phyloP scores from a whole-genome alignment of 2,329 filamentous ascomycete genomes.

The Xylaria sp. region DNA sequence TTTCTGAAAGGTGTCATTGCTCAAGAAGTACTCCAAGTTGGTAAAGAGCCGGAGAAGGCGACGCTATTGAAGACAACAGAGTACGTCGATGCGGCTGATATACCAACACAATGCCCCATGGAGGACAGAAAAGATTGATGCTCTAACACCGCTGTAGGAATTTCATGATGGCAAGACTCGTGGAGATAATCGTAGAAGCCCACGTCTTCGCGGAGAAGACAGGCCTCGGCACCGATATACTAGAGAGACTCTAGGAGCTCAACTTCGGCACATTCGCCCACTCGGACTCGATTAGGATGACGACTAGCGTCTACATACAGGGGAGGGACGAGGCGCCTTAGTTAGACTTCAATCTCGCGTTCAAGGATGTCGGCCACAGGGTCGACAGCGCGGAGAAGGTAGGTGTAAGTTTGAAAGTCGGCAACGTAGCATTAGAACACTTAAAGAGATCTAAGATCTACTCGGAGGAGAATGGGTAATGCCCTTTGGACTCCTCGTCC shows the following conservation, averaged over 20 bases:
- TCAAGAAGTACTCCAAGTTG: conserved; percentile 50
- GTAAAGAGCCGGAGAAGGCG: conserved; percentile 50
- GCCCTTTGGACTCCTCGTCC: conserved; percentile 55
- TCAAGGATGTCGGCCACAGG: conserved; percentile 59
- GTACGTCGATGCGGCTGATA: conserved; percentile 34
- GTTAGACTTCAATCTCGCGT: conserved; percentile 55
- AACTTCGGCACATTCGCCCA: conserved; percentile 47
- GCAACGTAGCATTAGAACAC: conserved; percentile 50
- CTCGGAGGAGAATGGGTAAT: conserved; percentile 40
- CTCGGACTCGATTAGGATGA: conserved; percentile 47
- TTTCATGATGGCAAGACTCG: conserved; percentile 22
- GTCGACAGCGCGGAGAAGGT: conserved; percentile 49
- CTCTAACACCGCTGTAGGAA: conserved; percentile 12
- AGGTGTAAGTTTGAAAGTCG: conserved; percentile 48
- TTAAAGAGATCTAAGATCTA: conserved; percentile 50
- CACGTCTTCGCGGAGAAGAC: conserved; percentile 56
- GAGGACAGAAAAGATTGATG: not conserved
- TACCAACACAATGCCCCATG: not conserved
- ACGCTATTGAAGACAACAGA: conserved; percentile 55
- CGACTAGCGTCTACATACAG: conserved; percentile 47
- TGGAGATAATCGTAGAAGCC: conserved; percentile 50
- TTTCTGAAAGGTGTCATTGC: conserved; percentile 50
- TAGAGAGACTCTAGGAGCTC: conserved; percentile 51
- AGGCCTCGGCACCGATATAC: conserved; percentile 45
- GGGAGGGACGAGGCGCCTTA: conserved; percentile 45